Percentiles rank a stretch among this genome's conserved stretches.
These are phyloP conservation scores for Ananas comosus DNA, from an alignment of 176 grass and related monocot species.

Conservation along the genomic window DNA sequence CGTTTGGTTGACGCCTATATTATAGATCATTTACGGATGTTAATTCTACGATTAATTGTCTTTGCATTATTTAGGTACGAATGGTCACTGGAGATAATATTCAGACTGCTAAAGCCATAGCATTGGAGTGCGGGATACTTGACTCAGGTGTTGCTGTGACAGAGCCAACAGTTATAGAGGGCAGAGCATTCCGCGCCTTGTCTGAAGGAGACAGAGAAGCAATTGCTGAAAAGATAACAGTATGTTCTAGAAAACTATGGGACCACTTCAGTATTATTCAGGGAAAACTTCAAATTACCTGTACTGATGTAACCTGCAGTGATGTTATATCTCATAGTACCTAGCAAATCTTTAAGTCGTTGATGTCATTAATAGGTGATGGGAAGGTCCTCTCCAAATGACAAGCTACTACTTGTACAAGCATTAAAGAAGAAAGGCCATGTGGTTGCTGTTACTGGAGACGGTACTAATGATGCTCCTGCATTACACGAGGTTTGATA, in stretches of 20 bases:
- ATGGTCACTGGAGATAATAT: conserved; percentile 99
- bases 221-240: conserved; percentile 47
- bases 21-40: not conserved
- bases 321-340: not conserved
- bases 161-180: conserved; percentile 52
- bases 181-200: conserved; percentile 61
- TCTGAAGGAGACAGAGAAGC: conserved; percentile 34
- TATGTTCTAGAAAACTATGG: conserved; percentile 23
- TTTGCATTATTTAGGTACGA: conserved; percentile 50
- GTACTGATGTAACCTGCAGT: too few species aligned
- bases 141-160: conserved; percentile 16
- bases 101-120: conserved; percentile 87
- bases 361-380: conserved; percentile 51
- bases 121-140: conserved; percentile 94
- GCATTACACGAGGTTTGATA: conserved; percentile 67
- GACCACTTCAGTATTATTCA: not conserved
- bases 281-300: too few species aligned
- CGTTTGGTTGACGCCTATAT: not conserved
- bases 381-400: conserved; percentile 90
- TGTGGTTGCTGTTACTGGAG: conserved; percentile 95
- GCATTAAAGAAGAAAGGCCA: conserved; percentile 66
- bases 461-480: conserved; percentile 97
- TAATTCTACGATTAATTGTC: not conserved
- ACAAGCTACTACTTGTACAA: conserved; percentile 86
- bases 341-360: not conserved